Conservation (phyloP, 2,329 filamentous ascomycete species). For the Emmonsia crescens region DNA sequence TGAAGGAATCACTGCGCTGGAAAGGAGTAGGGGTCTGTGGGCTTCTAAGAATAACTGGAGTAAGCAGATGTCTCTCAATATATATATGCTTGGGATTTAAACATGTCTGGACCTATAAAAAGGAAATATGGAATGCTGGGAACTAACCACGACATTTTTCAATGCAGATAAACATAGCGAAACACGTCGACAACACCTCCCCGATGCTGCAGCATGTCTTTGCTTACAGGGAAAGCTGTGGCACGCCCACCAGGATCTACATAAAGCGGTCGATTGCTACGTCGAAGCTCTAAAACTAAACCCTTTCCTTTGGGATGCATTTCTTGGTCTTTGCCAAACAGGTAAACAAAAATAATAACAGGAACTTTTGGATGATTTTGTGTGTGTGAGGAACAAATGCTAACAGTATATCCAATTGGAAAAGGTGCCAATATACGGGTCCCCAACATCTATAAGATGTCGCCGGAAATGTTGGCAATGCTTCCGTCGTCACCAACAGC, state of each 20-base stretch:
- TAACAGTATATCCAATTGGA: not conserved
- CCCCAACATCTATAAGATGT: conserved; percentile 75
- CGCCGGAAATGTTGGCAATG: conserved; percentile 48
- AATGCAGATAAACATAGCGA: conserved; percentile 58
- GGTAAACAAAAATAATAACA: conserved; percentile 28
- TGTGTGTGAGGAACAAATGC: not conserved
- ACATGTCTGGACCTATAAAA: not conserved
- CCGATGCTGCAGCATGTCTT: conserved; percentile 73
- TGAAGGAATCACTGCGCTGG: conserved; percentile 72
- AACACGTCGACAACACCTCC: conserved; percentile 59
- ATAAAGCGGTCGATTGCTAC: conserved; percentile 75
- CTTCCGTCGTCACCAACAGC: conserved; percentile 29
- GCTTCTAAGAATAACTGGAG: conserved; percentile 63
- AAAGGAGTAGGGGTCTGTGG: conserved; percentile 73
- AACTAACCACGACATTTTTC: not conserved
- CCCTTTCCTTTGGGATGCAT: conserved; percentile 97
- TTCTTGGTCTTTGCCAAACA: conserved; percentile 74
- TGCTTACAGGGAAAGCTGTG: conserved; percentile 82
- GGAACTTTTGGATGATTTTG: not conserved
- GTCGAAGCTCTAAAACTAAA: conserved; percentile 82
- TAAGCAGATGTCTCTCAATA: conserved; percentile 35
- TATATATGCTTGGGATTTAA: not conserved
- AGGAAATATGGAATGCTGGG: no score
- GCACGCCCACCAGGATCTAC: conserved; percentile 65
- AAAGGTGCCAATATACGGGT: conserved; percentile 68